A percentile compares a stretch with the other conserved stretches of the same genome.
Conservation (phyloP, 2,329 filamentous ascomycete species). For the Apiospora malaysiana region DNA sequence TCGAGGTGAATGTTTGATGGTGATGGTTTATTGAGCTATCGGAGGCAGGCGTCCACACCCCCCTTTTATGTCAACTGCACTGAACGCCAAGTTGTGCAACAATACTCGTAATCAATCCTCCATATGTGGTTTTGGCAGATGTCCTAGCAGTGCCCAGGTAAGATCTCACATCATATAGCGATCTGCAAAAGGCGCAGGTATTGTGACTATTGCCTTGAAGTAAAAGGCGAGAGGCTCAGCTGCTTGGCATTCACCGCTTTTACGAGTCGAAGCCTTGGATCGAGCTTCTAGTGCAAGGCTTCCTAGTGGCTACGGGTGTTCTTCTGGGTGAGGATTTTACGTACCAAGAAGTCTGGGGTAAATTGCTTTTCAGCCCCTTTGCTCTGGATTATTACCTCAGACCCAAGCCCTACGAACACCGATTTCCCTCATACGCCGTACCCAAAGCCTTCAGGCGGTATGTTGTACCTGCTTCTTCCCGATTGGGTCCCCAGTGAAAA, state of each 20-base stretch:
- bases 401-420: background rate
- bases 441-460: background rate
- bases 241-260: background rate
- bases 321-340: background rate
- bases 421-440: background rate
- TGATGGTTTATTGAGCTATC: background rate
- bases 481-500: background rate
- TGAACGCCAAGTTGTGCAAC: background rate
- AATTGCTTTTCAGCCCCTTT: background rate
- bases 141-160: background rate
- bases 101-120: too few relatives aligned
- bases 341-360: background rate
- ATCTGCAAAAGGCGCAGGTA: background rate
- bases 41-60: background rate
- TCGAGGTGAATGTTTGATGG: background rate
- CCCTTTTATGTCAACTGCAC: background rate
- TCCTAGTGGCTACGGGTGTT: background rate
- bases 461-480: background rate
- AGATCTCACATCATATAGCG: background rate
- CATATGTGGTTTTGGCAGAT: background rate
- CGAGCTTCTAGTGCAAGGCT: background rate
- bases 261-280: background rate
- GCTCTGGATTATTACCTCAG: background rate
- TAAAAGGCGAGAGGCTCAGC: background rate
- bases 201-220: background rate